phyloP scores from a whole-genome alignment of 768 basidiomycete genomes.

The Termitomyces sp. region DNA sequence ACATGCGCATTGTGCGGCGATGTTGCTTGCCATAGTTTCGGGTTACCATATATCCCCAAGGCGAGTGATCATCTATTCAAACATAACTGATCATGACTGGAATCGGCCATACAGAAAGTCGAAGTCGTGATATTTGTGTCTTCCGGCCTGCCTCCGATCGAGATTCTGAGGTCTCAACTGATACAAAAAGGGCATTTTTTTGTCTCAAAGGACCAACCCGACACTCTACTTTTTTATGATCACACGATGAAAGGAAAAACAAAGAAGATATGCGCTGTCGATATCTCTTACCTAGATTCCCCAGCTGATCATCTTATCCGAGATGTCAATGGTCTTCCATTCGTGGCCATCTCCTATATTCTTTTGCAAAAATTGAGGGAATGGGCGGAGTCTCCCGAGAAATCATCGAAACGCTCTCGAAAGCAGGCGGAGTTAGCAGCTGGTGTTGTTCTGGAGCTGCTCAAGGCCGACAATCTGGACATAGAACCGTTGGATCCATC shows the following conservation, averaged over 20 bases:
- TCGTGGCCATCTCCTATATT: constrained; percentile 6
- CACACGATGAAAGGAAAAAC: not conserved
- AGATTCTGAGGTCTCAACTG: constrained; percentile 7
- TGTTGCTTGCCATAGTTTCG: constrained; percentile 6
- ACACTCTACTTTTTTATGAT: constrained; percentile 6
- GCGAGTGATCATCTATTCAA: not conserved
- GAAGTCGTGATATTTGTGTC: constrained; percentile 8
- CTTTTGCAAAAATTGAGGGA: constrained; percentile 10
- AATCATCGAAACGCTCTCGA: not conserved
- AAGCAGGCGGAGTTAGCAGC: not conserved
- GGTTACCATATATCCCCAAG: not conserved
- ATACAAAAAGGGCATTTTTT: constrained; percentile 5
- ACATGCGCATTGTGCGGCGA: constrained; percentile 13
- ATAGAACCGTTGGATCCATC: not conserved
- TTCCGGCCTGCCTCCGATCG: not conserved
- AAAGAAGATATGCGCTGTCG: not conserved
- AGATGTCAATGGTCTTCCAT: constrained; percentile 5
- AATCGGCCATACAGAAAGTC: not conserved
- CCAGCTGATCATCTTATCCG: constrained; percentile 2
- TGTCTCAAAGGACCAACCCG: not conserved
- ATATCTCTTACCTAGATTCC: constrained; percentile 2
- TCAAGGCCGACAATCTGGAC: not conserved
- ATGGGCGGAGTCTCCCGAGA: not conserved
- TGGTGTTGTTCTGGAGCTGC: constrained; percentile 1
- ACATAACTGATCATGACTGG: not conserved